Evolutionary conservation across 2,329 filamentous ascomycete genomes (phyloP).

Genomic region (Dryadomyces sulphureus): DNA sequence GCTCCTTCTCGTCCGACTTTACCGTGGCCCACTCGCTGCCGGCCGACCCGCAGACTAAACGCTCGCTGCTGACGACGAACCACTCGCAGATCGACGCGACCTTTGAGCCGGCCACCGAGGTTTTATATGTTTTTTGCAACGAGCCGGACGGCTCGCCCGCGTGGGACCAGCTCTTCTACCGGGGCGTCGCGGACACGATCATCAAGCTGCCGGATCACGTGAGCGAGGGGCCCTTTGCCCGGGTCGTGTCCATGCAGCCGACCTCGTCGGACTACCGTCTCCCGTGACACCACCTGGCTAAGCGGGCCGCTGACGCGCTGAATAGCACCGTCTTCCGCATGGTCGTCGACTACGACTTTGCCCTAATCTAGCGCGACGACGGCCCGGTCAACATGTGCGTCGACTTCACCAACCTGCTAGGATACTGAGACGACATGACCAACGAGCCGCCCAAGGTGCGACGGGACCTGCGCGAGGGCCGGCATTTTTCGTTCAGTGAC

Average conservation of each 20-base stretch:
- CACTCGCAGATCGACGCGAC: not conserved
- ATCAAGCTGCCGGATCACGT: not conserved
- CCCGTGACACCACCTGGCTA: not conserved
- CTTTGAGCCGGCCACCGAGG: not conserved
- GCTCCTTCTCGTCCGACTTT: not conserved
- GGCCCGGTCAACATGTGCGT: conserved; percentile 1
- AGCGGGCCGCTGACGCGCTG: not conserved
- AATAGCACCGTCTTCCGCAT: not conserved
- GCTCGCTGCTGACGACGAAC: not conserved
- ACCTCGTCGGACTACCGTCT: not conserved
- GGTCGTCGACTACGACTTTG: conserved; percentile 1
- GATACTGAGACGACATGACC: not conserved
- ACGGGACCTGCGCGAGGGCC: not conserved
- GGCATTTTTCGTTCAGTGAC: not conserved
- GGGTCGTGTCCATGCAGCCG: not conserved
- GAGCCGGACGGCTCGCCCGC: not conserved
- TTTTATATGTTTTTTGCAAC: not conserved
- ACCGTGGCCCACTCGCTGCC: not conserved
- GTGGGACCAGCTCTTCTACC: not conserved
- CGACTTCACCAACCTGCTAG: not conserved
- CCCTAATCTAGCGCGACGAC: not conserved
- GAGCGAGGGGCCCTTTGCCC: not conserved
- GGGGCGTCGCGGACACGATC: not conserved
- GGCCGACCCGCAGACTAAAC: not conserved
- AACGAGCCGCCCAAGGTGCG: not conserved